These are phyloP conservation scores for Solanum gandarillasii DNA, from an alignment of 257 asterid species.

Conservation along the genomic window DNA sequence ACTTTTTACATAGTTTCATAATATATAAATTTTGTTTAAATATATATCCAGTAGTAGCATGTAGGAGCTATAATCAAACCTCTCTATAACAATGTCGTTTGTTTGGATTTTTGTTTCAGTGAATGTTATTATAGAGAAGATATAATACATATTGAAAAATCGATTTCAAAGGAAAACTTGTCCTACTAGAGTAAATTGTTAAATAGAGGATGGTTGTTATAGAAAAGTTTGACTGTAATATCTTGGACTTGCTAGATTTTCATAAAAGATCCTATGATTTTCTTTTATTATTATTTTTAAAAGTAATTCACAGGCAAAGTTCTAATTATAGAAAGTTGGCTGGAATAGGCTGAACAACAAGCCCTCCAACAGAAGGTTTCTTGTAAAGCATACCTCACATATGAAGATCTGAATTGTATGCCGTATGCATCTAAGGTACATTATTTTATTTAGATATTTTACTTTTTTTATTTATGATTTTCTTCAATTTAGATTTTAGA, in stretches of 20 bases:
- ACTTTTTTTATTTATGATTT: background rate
- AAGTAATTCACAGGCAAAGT: background rate
- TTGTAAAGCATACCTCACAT: background rate
- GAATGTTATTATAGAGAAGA: too few relatives aligned
- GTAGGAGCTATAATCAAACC: background rate
- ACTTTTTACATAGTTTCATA: background rate
- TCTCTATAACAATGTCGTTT: background rate
- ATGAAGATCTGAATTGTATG: background rate
- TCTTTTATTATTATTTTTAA: background rate
- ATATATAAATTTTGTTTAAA: background rate
- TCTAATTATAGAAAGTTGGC: background rate
- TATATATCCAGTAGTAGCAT: background rate
- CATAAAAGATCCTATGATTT: background rate
- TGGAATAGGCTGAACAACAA: background rate
- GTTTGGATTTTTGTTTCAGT: background rate
- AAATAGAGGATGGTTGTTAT: background rate
- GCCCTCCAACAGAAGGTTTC: background rate
- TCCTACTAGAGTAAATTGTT: background rate
- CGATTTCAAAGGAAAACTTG: background rate
- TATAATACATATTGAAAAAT: background rate
- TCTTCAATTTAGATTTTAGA: background rate
- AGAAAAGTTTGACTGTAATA: background rate
- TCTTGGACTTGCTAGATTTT: background rate
- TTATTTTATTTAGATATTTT: background rate
- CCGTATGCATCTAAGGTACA: constrained; percentile 1